phyloP scores from a whole-genome alignment of 202 grass and related monocot genomes.

The Digitaria exilis region DNA sequence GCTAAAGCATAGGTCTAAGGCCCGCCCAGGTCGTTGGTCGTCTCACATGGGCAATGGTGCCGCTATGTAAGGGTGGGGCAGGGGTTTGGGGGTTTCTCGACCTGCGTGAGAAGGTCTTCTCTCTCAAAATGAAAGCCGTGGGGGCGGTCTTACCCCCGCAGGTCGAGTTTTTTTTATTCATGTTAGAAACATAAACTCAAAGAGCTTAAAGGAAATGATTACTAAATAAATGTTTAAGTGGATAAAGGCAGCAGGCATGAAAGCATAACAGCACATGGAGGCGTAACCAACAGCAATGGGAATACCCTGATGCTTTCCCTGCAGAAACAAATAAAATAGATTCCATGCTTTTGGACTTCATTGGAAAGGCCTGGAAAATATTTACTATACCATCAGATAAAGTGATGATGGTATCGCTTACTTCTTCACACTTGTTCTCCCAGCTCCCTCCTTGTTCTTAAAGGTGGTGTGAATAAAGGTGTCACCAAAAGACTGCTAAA shows the following conservation, averaged over 20 bases:
- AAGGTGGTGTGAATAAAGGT: slow-evolving; percentile 32
- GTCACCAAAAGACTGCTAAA: slow-evolving; percentile 33
- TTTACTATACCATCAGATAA: slow-evolving; percentile 29
- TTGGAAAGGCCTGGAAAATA: slow-evolving; percentile 35
- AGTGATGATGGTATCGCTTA: slow-evolving; percentile 4
- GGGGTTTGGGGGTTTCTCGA: too few relatives aligned
- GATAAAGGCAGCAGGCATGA: slow-evolving; percentile 5
- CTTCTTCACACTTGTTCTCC: slow-evolving; percentile 23
- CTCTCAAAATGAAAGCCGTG: too few relatives aligned
- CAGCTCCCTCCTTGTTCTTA: slow-evolving; percentile 31
- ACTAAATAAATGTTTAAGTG: neutral
- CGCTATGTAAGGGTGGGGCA: too few relatives aligned
- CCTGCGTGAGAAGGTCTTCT: too few relatives aligned
- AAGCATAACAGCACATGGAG: slow-evolving; percentile 36
- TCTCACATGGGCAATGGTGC: too few relatives aligned
- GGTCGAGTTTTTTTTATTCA: too few relatives aligned
- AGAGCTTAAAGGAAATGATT: slow-evolving; percentile 24
- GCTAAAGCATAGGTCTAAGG: too few relatives aligned
- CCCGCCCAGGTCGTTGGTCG: too few relatives aligned
- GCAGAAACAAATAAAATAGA: neutral
- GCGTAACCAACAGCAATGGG: slow-evolving; percentile 25
- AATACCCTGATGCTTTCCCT: slow-evolving; percentile 31
- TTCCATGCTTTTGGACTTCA: slow-evolving; percentile 26
- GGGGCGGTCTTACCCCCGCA: too few relatives aligned
- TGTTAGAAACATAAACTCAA: neutral